Conservation (phyloP, 768 basidiomycete genomes). For the Macrocybe gigantea region DNA sequence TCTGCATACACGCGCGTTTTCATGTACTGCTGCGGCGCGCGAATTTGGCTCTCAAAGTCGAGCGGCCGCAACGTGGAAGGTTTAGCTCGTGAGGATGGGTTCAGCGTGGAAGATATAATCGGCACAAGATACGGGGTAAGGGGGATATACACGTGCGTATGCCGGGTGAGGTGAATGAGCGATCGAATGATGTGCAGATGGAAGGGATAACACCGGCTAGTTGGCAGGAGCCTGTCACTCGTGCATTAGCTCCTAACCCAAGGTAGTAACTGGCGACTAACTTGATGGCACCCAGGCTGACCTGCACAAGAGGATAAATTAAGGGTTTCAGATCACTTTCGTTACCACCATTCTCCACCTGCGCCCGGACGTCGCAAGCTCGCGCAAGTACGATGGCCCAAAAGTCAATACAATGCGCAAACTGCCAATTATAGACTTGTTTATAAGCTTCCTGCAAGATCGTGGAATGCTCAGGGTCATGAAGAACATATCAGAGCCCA, state of each 20-base stretch:
- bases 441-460: constrained; percentile 74
- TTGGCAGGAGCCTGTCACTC: constrained; percentile 71
- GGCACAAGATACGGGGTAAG: constrained; percentile 84
- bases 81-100: constrained; percentile 65
- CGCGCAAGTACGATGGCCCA: constrained; percentile 87
- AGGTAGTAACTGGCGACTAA: constrained; percentile 28
- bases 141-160: constrained; percentile 84
- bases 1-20: constrained; percentile 85
- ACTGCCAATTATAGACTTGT: constrained; percentile 99
- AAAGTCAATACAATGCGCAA: constrained; percentile 92
- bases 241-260: no score
- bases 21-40: constrained; percentile 82
- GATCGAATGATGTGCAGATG: constrained; percentile 91
- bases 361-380: constrained; percentile 62
- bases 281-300: constrained; percentile 90
- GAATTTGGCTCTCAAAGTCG: constrained; percentile 83
- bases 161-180: constrained; percentile 76
- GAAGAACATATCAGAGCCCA: constrained; percentile 9
- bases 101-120: constrained; percentile 72
- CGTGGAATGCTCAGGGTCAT: constrained; percentile 3
- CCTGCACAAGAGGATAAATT: constrained; percentile 94
- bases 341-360: constrained; percentile 41
- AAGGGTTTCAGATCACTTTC: constrained; percentile 83
- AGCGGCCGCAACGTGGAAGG: constrained; percentile 83
- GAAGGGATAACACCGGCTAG: constrained; percentile 88